Evolutionary conservation across 1,284 basidiomycete species (phyloP).

Genomic region (Rhodotorula sp.): DNA sequence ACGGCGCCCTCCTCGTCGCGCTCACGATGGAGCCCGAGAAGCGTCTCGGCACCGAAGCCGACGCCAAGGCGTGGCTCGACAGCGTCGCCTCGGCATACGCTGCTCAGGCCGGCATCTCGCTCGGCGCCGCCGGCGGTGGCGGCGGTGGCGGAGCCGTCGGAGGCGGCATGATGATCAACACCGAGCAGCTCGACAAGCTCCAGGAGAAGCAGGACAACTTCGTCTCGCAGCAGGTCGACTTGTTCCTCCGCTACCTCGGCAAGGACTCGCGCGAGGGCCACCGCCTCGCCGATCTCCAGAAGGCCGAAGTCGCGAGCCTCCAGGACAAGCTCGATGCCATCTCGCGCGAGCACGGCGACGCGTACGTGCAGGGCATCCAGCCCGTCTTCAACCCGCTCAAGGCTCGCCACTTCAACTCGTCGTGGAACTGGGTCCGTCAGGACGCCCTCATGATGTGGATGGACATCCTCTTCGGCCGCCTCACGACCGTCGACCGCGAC

Average conservation of each 20-base stretch:
- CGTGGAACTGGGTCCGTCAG: conserved; percentile 95
- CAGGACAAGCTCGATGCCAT: conserved; percentile 88
- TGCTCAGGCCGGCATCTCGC: conserved; percentile 77
- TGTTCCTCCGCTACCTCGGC: conserved; percentile 93
- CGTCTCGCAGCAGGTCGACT: conserved; percentile 87
- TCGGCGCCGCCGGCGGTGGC: conserved; percentile 57
- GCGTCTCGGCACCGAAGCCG: conserved; percentile 83
- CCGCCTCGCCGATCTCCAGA: conserved; percentile 82
- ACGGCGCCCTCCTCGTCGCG: conserved; percentile 83
- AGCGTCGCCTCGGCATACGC: conserved; percentile 82
- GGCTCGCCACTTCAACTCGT: conserved; percentile 95
- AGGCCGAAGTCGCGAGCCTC: conserved; percentile 66
- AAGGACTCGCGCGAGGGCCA: conserved; percentile 90
- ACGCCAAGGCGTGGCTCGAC: conserved; percentile 94
- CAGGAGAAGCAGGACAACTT: conserved; percentile 89
- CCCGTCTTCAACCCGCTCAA: conserved; percentile 92
- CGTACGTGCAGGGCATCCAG: conserved; percentile 90
- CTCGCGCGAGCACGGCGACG: conserved; percentile 83
- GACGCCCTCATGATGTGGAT: conserved; percentile 94
- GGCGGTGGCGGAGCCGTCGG: conserved; percentile 45
- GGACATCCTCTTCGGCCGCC: conserved; percentile 92
- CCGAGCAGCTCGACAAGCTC: conserved; percentile 97
- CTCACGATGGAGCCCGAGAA: conserved; percentile 92
- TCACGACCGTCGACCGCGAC: conserved; percentile 78
- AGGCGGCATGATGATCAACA: conserved; percentile 71